A percentile compares a stretch with the other conserved stretches of the same genome.
These are phyloP conservation scores for Pseudogymnoascus sp. DNA, from an alignment of 2,329 filamentous ascomycete genomes.

Conservation along the genomic window DNA sequence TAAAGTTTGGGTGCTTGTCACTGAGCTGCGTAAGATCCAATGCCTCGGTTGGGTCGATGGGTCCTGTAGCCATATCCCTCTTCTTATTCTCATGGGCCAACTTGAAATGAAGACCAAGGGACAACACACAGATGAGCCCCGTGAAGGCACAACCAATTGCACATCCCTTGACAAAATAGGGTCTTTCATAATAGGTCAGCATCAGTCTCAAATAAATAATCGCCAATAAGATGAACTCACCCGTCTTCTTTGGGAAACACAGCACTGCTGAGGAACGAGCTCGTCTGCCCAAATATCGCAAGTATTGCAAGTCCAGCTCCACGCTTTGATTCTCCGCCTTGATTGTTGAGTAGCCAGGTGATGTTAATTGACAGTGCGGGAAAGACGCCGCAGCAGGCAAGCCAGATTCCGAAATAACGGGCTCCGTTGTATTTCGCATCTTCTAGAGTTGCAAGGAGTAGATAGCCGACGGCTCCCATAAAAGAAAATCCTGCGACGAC, in stretches of 20 bases:
- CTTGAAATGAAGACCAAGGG: constrained; percentile 17
- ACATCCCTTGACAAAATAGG: constrained; percentile 32
- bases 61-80: constrained; percentile 1
- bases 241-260: constrained; percentile 24
- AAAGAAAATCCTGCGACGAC: constrained; percentile 29
- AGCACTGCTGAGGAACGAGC: constrained; percentile 28
- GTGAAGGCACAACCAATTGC: constrained; percentile 13
- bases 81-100: constrained; percentile 14
- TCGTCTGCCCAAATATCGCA: constrained; percentile 28
- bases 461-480: constrained; percentile 32
- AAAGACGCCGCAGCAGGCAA: constrained; percentile 33
- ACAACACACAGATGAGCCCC: constrained; percentile 10
- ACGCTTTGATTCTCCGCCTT: constrained; percentile 28
- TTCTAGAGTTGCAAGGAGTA: constrained; percentile 28
- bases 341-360: constrained; percentile 31
- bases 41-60: constrained; percentile 6
- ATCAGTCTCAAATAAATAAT: constrained; percentile 24
- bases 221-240: constrained; percentile 14
- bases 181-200: constrained; percentile 30
- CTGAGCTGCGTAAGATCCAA: constrained; percentile 14
- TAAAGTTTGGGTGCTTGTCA: constrained; percentile 41
- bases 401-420: constrained; percentile 35
- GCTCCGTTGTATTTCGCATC: constrained; percentile 23
- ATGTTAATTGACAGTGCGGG: constrained; percentile 29
- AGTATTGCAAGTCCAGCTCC: constrained; percentile 27